A percentile compares a stretch with the other conserved stretches of the same genome.
These are phyloP conservation scores for Xylariales sp. DNA, from an alignment of 2,329 filamentous ascomycete genomes.

Conservation along the genomic window DNA sequence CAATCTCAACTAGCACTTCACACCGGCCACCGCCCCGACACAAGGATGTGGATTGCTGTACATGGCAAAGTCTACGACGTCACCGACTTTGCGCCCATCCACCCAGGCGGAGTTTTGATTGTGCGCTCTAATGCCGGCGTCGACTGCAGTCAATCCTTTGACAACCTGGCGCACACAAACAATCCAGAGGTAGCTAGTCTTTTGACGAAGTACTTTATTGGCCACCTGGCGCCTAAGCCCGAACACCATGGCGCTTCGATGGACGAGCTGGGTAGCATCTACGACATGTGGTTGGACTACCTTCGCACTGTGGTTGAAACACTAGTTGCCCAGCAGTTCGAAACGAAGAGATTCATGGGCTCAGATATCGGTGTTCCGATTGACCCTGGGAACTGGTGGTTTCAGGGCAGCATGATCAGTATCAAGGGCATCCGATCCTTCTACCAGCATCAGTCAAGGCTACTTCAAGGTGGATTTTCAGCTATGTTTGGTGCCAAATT, in stretches of 20 bases:
- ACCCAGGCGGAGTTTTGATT: slow-evolving; percentile 48
- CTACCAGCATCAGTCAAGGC: slow-evolving; percentile 47
- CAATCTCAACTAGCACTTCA: slow-evolving; percentile 44
- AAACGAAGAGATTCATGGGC: slow-evolving; percentile 46
- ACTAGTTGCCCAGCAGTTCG: slow-evolving; percentile 47
- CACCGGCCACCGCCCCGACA: slow-evolving; percentile 43
- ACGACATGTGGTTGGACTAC: slow-evolving; percentile 47
- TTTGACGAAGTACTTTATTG: slow-evolving; percentile 50
- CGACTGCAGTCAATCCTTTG: slow-evolving; percentile 47
- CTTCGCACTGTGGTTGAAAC: slow-evolving; percentile 45
- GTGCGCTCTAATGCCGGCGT: slow-evolving; percentile 51
- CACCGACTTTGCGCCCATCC: slow-evolving; percentile 48
- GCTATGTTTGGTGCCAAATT: slow-evolving; percentile 46
- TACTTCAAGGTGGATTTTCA: slow-evolving; percentile 46
- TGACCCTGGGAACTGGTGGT: slow-evolving; percentile 38
- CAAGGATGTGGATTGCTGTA: slow-evolving; percentile 46
- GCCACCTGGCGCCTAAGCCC: slow-evolving; percentile 45
- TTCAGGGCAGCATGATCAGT: slow-evolving; percentile 41
- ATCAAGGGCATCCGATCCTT: slow-evolving; percentile 47
- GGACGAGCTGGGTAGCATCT: slow-evolving; percentile 37
- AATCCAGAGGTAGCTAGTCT: slow-evolving; percentile 50
- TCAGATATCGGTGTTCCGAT: slow-evolving; percentile 30
- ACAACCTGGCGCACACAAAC: slow-evolving; percentile 49
- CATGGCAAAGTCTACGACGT: slow-evolving; percentile 51
- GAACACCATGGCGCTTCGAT: slow-evolving; percentile 37